These are phyloP conservation scores for Ceratocystis variospora DNA, from an alignment of 2,329 filamentous ascomycete genomes.

Conservation along the genomic window DNA sequence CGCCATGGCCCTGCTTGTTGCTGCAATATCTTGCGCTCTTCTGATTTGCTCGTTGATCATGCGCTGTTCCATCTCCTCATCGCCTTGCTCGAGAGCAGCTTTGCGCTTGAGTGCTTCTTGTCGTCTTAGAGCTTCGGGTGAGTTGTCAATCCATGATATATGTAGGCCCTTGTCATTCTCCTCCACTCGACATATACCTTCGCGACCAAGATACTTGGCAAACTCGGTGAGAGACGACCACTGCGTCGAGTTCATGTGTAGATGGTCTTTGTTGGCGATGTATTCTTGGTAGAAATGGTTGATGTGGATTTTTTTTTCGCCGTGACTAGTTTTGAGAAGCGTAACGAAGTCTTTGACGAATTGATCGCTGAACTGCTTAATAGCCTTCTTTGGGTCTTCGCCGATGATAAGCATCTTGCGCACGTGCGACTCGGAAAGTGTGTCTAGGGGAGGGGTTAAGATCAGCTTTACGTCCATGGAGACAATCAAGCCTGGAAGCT, in stretches of 20 bases:
- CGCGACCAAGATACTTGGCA: slow-evolving; percentile 69
- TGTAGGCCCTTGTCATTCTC: slow-evolving; percentile 76
- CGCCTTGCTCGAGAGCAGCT: slow-evolving; percentile 76
- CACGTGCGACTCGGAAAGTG: slow-evolving; percentile 70
- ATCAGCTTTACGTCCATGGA: neutral
- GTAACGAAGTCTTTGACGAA: slow-evolving; percentile 70
- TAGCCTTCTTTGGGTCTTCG: slow-evolving; percentile 71
- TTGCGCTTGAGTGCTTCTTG: slow-evolving; percentile 71
- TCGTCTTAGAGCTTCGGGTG: slow-evolving; percentile 65
- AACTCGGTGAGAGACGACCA: slow-evolving; percentile 85
- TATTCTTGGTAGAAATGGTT: slow-evolving; percentile 96
- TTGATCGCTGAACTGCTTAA: slow-evolving; percentile 67
- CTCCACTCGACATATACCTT: slow-evolving; percentile 80
- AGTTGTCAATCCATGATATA: slow-evolving; percentile 84
- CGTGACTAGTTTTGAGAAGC: slow-evolving; percentile 68
- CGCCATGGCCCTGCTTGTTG: slow-evolving; percentile 31
- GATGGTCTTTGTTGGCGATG: slow-evolving; percentile 72
- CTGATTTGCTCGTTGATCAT: slow-evolving; percentile 74
- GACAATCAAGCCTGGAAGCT: neutral
- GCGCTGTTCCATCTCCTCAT: slow-evolving; percentile 77
- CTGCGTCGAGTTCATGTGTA: slow-evolving; percentile 87
- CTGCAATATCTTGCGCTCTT: slow-evolving; percentile 51
- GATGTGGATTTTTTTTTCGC: slow-evolving; percentile 75
- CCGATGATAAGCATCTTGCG: slow-evolving; percentile 81
- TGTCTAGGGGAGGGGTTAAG: slow-evolving; percentile 55